A percentile compares a stretch with the other conserved stretches of the same genome.
phyloP scores from a whole-genome alignment of 1,284 basidiomycete species.

The Phellopilus nigrolimitatus region DNA sequence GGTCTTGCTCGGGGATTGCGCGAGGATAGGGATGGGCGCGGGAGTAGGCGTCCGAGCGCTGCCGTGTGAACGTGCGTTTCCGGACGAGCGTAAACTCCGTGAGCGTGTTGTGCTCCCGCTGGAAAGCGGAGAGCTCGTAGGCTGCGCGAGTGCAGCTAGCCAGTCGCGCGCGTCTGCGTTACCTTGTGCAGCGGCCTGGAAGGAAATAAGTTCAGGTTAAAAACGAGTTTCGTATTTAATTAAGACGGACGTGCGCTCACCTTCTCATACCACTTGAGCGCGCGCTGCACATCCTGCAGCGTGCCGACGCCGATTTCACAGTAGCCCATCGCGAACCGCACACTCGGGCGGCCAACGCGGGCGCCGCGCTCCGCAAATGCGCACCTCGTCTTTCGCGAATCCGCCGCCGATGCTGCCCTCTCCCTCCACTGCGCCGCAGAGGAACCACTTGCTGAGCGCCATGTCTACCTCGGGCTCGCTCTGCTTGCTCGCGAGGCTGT shows the following conservation, averaged over 20 bases:
- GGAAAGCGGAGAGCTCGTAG: constrained; percentile 59
- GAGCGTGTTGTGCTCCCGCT: constrained; percentile 77
- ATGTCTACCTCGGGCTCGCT: constrained; percentile 93
- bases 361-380: constrained; percentile 94
- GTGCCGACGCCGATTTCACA: constrained; percentile 76
- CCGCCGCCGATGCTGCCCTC: constrained; percentile 56
- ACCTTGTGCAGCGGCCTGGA: constrained; percentile 70
- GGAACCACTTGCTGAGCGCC: constrained; percentile 93
- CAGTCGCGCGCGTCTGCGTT: constrained; percentile 80
- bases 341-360: constrained; percentile 69
- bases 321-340: constrained; percentile 94
- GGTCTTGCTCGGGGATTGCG: constrained; percentile 19
- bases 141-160: constrained; percentile 60
- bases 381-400: constrained; percentile 85
- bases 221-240: constrained; percentile 7
- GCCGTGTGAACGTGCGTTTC: constrained; percentile 77
- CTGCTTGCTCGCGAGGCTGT: constrained; percentile 79
- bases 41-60: constrained; percentile 50
- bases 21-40: constrained; percentile 24
- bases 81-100: constrained; percentile 79
- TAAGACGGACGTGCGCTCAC: constrained; percentile 33
- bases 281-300: constrained; percentile 57
- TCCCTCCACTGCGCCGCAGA: constrained; percentile 44
- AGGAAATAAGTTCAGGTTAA: not conserved
- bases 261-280: constrained; percentile 67